A percentile compares a stretch with the other conserved stretches of the same genome.
These are phyloP conservation scores for Boletus sp. DNA, from an alignment of 768 basidiomycete genomes.

Conservation along the genomic window DNA sequence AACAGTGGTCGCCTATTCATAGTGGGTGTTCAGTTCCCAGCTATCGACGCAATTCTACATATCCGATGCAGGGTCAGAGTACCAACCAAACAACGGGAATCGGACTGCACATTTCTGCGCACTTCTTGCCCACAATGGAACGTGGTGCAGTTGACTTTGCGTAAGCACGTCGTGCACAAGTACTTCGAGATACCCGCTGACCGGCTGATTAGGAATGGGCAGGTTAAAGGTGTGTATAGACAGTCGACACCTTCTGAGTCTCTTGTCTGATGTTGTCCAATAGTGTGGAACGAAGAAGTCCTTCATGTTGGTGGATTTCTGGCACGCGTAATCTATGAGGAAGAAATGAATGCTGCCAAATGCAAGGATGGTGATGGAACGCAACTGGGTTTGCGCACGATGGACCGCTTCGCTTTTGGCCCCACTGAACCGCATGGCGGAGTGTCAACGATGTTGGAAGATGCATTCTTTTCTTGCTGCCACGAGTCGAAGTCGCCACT, in stretches of 20 bases:
- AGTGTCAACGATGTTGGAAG: conserved; percentile 12
- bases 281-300: conserved; percentile 89
- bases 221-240: conserved; percentile 60
- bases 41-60: not conserved
- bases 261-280: not conserved
- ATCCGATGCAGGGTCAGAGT: conserved; percentile 65
- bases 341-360: conserved; percentile 48
- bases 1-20: conserved; percentile 15
- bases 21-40: not conserved
- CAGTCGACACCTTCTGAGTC: not conserved
- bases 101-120: too few relatives aligned
- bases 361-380: not conserved
- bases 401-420: too few relatives aligned
- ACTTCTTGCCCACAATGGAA: conserved; percentile 95
- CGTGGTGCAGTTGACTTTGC: conserved; percentile 87
- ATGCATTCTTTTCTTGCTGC: conserved; percentile 15
- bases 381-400: conserved; percentile 55
- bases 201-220: conserved; percentile 59
- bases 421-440: conserved; percentile 26
- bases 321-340: too few relatives aligned
- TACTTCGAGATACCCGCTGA: not conserved
- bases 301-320: conserved; percentile 80
- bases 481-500: not conserved
- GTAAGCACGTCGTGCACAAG: conserved; percentile 38
- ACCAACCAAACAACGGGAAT: conserved; percentile 87